Percentiles rank a stretch among this genome's conserved stretches.
Evolutionary conservation across 106 monocot species (phyloP).

Genomic region (Chionographis japonica): DNA sequence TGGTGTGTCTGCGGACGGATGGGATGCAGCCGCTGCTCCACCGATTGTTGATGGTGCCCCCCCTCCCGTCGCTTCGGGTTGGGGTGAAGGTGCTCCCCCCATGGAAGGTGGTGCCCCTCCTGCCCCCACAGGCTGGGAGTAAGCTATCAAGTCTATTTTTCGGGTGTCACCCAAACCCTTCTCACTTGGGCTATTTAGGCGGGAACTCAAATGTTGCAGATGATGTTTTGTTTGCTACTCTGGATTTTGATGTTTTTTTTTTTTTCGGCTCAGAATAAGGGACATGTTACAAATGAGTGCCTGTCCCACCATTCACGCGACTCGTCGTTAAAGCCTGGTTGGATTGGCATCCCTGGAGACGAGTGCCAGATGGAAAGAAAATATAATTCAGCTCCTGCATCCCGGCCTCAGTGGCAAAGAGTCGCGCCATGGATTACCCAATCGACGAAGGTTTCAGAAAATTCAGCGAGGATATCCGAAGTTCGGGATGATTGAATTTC

Average conservation of each 20-base stretch:
- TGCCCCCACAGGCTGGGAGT: background rate
- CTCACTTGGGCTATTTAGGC: too few species aligned
- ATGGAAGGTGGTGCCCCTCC: conserved; percentile 13
- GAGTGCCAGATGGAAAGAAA: background rate
- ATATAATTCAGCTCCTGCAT: background rate
- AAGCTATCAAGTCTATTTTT: too few species aligned
- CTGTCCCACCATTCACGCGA: too few species aligned
- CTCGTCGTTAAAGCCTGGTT: too few species aligned
- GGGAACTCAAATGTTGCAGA: too few species aligned
- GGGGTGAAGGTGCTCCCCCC: background rate
- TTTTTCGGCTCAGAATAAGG: background rate
- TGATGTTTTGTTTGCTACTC: too few species aligned
- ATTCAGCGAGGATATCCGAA: conserved; percentile 18
- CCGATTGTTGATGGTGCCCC: background rate
- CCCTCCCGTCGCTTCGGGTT: background rate
- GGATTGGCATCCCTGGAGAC: background rate
- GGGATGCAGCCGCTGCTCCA: conserved; percentile 30
- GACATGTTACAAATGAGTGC: conserved; percentile 35
- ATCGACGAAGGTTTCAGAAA: conserved; percentile 38
- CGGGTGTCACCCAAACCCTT: too few species aligned
- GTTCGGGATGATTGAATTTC: conserved; percentile 9
- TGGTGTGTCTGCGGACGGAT: conserved; percentile 10
- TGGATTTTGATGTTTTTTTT: too few species aligned
- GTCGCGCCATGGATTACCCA: conserved; percentile 55
- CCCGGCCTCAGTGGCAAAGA: conserved; percentile 19